phyloP scores from a whole-genome alignment of 169 alveolate genomes.

The Eimeria sp. region DNA sequence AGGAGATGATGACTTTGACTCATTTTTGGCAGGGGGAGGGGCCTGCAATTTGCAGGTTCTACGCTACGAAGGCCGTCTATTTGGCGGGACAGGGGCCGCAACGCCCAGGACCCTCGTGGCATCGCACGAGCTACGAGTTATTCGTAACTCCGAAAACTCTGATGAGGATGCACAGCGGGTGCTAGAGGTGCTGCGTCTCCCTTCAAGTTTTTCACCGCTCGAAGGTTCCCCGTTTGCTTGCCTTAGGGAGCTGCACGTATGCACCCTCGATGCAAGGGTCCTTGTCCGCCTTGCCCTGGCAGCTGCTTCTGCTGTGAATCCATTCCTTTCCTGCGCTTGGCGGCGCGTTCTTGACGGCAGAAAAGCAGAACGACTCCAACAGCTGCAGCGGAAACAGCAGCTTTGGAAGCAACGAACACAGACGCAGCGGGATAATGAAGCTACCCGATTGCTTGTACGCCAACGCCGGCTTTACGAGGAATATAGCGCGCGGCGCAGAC shows the following conservation, averaged over 20 bases:
- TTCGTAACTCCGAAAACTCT: background rate
- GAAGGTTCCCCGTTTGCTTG: constrained; percentile 50
- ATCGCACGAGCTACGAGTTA: constrained; percentile 6
- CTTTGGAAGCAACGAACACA: constrained; percentile 59
- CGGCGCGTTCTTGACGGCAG: constrained; percentile 27
- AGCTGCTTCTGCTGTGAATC: constrained; percentile 56
- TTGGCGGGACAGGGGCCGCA: constrained; percentile 63
- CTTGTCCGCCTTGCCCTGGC: constrained; percentile 61
- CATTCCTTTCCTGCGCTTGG: constrained; percentile 58
- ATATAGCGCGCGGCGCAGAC: constrained; percentile 54
- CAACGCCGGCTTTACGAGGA: constrained; percentile 66
- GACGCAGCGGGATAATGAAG: constrained; percentile 42
- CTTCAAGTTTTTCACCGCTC: constrained; percentile 20
- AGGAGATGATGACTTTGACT: constrained; percentile 67
- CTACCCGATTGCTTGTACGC: constrained; percentile 19
- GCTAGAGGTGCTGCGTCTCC: constrained; percentile 18
- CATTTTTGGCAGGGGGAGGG: constrained; percentile 60
- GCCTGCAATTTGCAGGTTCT: constrained; percentile 45
- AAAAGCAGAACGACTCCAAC: constrained; percentile 51
- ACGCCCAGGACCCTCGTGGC: constrained; percentile 61
- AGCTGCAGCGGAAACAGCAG: constrained; percentile 24
- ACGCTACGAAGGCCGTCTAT: constrained; percentile 69
- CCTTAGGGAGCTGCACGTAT: constrained; percentile 49
- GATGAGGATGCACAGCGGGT: background rate
- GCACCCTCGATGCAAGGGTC: constrained; percentile 66